phyloP scores from a whole-genome alignment of 2,329 filamentous ascomycete species.

The Fusarium dlaminii region DNA sequence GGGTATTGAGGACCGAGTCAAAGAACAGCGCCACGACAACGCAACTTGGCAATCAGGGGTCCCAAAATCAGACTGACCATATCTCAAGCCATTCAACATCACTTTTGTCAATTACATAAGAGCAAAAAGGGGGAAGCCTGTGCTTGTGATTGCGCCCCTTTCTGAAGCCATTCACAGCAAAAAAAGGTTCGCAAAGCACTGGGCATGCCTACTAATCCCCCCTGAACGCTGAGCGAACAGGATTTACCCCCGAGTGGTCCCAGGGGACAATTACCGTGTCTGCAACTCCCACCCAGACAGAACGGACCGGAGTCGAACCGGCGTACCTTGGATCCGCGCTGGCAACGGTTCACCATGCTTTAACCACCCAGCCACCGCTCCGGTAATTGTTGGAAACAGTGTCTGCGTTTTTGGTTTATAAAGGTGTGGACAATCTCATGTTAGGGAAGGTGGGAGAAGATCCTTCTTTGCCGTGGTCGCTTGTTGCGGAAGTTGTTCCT shows the following conservation, averaged over 20 bases:
- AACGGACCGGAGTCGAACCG: slow-evolving; percentile 1
- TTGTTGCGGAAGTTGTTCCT: no score
- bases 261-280: neutral
- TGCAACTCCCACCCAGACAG: neutral
- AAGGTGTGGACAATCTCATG: neutral
- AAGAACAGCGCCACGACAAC: neutral
- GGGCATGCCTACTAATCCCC: slow-evolving; percentile 19
- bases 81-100: neutral
- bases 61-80: rapidly evolving
- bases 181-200: slow-evolving; percentile 24
- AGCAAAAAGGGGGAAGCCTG: neutral
- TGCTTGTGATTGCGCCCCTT: neutral
- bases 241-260: neutral
- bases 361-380: slow-evolving; percentile 9
- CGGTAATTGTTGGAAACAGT: neutral
- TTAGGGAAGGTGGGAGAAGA: neutral
- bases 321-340: neutral
- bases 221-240: slow-evolving; percentile 4
- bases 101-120: rapidly evolving
- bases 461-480: no score
- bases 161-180: neutral
- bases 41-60: rapidly evolving
- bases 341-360: neutral
- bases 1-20: neutral
- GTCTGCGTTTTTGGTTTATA: neutral